Evolutionary conservation across 352 stramenopile genomes (phyloP).

Genomic region (Phytophthora idaei): DNA sequence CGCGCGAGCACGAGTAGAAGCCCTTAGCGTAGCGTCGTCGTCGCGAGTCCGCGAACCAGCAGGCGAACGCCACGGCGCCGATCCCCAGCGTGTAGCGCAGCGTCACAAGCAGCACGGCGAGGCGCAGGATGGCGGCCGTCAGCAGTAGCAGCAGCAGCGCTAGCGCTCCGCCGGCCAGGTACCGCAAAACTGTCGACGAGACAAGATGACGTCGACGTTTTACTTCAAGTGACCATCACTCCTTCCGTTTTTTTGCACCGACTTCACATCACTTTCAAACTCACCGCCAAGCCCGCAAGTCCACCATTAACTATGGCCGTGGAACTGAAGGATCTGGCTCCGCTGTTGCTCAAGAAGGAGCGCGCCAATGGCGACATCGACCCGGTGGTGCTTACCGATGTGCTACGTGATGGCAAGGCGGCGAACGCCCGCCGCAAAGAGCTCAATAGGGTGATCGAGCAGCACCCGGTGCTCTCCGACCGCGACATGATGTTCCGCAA

Average conservation of each 20-base stretch:
- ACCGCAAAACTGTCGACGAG: slow-evolving; percentile 2
- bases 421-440: slow-evolving; percentile 30
- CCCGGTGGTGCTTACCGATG: slow-evolving; percentile 18
- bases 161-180: slow-evolving; percentile 15
- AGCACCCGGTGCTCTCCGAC: slow-evolving; percentile 31
- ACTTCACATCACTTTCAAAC: not conserved
- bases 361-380: slow-evolving; percentile 32
- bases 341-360: slow-evolving; percentile 31
- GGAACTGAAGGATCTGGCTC: slow-evolving; percentile 39
- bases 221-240: slow-evolving; percentile 2
- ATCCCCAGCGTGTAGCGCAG: slow-evolving; percentile 28
- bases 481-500: slow-evolving; percentile 41
- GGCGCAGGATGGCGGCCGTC: slow-evolving; percentile 19
- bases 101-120: slow-evolving; percentile 30
- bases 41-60: slow-evolving; percentile 34
- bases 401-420: slow-evolving; percentile 18
- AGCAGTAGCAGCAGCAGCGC: slow-evolving; percentile 26
- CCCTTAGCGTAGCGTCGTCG: slow-evolving; percentile 35
- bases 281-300: not conserved
- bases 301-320: not conserved
- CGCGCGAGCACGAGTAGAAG: slow-evolving; percentile 35
- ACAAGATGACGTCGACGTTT: not conserved
- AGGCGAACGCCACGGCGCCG: slow-evolving; percentile 12
- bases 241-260: not conserved
- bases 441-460: slow-evolving; percentile 27